Evolutionary conservation across 257 asterid genomes (phyloP).

Genomic region (Primulina eburnea): DNA sequence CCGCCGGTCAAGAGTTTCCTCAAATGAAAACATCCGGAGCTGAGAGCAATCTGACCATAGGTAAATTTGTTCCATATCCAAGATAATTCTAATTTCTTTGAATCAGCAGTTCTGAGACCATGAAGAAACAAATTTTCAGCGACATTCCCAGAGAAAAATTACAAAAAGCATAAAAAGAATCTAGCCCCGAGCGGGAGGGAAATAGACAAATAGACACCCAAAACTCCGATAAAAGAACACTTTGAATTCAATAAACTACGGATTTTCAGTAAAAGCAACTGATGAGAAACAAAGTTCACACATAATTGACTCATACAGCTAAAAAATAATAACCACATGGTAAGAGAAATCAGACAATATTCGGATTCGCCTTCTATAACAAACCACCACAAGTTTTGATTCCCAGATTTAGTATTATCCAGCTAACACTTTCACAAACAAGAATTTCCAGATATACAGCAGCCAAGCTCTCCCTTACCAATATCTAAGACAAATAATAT

Average conservation of each 20-base stretch:
- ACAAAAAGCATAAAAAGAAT: slow-evolving; percentile 10
- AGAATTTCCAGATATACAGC: background rate
- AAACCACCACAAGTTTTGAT: slow-evolving; percentile 6
- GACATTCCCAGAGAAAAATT: slow-evolving; percentile 15
- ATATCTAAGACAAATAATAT: background rate
- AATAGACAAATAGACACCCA: background rate
- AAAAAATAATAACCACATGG: background rate
- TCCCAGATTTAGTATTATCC: background rate
- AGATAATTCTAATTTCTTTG: slow-evolving; percentile 39
- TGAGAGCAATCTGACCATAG: slow-evolving; percentile 55
- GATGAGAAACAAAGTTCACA: background rate
- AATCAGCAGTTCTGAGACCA: slow-evolving; percentile 32
- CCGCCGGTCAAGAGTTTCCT: slow-evolving; percentile 81
- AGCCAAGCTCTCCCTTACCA: no score
- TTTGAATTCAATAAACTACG: background rate
- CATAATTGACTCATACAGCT: background rate
- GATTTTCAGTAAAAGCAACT: background rate
- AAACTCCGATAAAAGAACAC: background rate
- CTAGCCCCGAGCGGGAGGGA: background rate
- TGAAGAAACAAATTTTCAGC: background rate
- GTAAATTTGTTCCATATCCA: slow-evolving; percentile 87
- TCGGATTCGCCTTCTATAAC: background rate
- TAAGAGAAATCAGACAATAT: background rate
- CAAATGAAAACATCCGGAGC: slow-evolving; percentile 58
- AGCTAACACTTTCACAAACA: background rate